Evolutionary conservation across 306 rosid species (phyloP).

Genomic region (Boehmeria nivea): DNA sequence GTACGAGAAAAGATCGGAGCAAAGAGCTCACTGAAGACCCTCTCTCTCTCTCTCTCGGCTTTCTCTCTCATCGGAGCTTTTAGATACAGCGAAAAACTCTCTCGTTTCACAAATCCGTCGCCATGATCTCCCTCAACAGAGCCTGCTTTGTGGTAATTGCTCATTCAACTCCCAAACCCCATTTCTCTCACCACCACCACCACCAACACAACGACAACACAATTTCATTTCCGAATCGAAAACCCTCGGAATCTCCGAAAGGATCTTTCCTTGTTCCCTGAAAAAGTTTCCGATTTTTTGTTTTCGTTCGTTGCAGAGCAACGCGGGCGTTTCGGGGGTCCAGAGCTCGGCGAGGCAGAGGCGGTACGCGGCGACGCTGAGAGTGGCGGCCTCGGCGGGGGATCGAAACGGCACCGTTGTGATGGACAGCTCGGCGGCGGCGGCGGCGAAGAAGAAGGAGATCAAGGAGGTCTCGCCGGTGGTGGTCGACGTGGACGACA

Average conservation of each 20-base stretch:
- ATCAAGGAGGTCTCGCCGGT: constrained; percentile 28
- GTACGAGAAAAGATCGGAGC: constrained; percentile 23
- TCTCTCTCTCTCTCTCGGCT: neutral
- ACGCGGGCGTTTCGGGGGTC: constrained; percentile 35
- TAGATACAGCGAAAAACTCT: constrained; percentile 25
- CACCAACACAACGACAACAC: neutral
- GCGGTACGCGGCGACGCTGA: constrained; percentile 28
- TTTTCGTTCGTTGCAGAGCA: constrained; percentile 30
- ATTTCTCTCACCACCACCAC: constrained; percentile 21
- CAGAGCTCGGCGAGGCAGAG: constrained; percentile 32
- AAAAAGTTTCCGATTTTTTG: constrained; percentile 17
- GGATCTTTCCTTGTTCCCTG: neutral
- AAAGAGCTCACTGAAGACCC: constrained; percentile 2
- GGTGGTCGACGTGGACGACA: constrained; percentile 36
- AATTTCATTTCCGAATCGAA: constrained; percentile 14
- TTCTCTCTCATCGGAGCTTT: neutral
- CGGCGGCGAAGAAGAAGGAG: too few species aligned
- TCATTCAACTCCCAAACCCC: constrained; percentile 9
- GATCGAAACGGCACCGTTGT: constrained; percentile 53
- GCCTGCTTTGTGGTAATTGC: constrained; percentile 48
- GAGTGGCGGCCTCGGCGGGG: constrained; percentile 42
- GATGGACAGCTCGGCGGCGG: too few species aligned
- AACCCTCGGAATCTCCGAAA: constrained; percentile 10
- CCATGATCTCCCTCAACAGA: constrained; percentile 48
- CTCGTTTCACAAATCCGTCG: constrained; percentile 33